Conservation (phyloP, 108 stramenopile genomes). For the Cylindrotheca fusiformis region DNA sequence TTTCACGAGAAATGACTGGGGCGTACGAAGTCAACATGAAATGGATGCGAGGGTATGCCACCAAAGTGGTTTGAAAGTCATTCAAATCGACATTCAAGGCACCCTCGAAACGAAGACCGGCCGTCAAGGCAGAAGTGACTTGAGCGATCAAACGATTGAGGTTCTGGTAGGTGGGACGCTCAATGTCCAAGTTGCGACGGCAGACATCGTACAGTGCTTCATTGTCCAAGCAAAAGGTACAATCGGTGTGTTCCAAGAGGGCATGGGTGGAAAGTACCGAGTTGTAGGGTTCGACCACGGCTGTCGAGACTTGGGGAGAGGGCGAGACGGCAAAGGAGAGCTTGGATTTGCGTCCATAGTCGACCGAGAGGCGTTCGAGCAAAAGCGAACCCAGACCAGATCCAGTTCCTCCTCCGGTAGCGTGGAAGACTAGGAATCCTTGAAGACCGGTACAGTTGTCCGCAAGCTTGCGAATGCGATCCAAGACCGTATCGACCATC, state of each 20-base stretch:
- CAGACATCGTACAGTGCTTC: slow-evolving; percentile 95
- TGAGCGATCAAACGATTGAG: slow-evolving; percentile 93
- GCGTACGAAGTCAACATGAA: slow-evolving; percentile 95
- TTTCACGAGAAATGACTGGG: slow-evolving; percentile 89
- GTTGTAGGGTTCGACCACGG: slow-evolving; percentile 97
- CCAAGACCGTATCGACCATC: slow-evolving; percentile 96
- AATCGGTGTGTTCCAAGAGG: slow-evolving; percentile 94
- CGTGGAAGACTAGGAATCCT: slow-evolving; percentile 99
- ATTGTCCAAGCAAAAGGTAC: slow-evolving; percentile 95
- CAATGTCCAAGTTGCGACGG: slow-evolving; percentile 92
- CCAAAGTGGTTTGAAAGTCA: slow-evolving; percentile 97
- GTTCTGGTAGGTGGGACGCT: slow-evolving; percentile 94
- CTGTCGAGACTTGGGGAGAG: slow-evolving; percentile 92
- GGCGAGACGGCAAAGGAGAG: slow-evolving; percentile 96
- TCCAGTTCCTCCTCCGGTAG: slow-evolving; percentile 98
- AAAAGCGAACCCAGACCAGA: slow-evolving; percentile 98
- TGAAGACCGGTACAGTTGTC: slow-evolving; percentile 99
- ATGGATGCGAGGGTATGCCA: slow-evolving; percentile 95
- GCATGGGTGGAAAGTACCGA: slow-evolving; percentile 94
- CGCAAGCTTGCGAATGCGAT: slow-evolving; percentile 97
- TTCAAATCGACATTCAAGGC: slow-evolving; percentile 94
- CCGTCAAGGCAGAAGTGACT: slow-evolving; percentile 90
- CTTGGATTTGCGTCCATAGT: slow-evolving; percentile 99
- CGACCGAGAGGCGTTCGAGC: slow-evolving; percentile 96
- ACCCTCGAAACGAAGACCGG: slow-evolving; percentile 95